Evolutionary conservation across 495 filamentous ascomycete genomes (phyloP).

Genomic region (Xylaria grammica): DNA sequence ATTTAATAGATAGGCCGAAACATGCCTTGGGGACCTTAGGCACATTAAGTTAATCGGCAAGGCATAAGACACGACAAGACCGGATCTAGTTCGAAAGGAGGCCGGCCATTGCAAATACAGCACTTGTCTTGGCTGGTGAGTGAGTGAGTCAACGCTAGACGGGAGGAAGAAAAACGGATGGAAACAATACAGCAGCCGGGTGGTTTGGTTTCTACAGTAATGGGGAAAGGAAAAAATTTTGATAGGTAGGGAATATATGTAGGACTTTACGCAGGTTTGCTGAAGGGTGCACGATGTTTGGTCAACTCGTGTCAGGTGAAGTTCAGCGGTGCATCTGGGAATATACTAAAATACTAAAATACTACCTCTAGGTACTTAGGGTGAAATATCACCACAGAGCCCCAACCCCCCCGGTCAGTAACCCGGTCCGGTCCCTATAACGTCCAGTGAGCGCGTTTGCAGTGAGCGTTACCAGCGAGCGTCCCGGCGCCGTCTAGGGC

Average conservation of each 20-base stretch:
- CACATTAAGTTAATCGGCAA: no score
- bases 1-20: background rate
- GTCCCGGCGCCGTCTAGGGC: no score
- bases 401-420: no score
- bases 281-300: background rate
- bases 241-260: slow-evolving; percentile 19
- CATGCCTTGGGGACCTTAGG: no score
- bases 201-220: background rate
- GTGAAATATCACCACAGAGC: no score
- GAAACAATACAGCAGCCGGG: background rate
- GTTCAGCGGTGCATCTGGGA: slow-evolving; percentile 17
- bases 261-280: background rate
- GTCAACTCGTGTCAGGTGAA: slow-evolving; percentile 9
- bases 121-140: background rate
- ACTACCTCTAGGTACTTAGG: no score
- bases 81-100: background rate
- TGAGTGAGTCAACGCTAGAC: slow-evolving; percentile 20
- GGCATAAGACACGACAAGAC: background rate
- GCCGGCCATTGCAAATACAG: no score
- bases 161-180: background rate
- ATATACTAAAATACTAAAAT: no score
- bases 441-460: no score
- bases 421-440: no score
- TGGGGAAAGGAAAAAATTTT: slow-evolving; percentile 2
- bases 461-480: no score